Evolutionary conservation across 208 protist species (phyloP), one percentile per base, ranked within the genome.

Genomic region (Trypanosoma caninum): DNA sequence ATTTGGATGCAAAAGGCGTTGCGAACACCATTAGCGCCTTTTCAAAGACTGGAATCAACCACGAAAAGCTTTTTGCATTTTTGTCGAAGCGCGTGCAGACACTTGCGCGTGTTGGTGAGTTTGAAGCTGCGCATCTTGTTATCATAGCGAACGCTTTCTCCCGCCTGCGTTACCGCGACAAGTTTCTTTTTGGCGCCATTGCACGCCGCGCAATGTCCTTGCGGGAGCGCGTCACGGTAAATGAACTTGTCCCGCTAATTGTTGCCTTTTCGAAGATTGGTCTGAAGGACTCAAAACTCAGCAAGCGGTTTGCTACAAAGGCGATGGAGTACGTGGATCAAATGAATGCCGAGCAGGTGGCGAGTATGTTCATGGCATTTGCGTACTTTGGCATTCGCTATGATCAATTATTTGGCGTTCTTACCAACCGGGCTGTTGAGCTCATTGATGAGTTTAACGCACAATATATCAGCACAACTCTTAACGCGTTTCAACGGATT

Each of bases 381-480:
- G 87, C 82, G 18, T 76, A 76, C 63, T 94, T 96, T 63, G 90
- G 90, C 44, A 93, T 96, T 37, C 87, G 87, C 37, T 96, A 96
- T 73, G 90, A 96, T 60, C 90, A 96, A 69, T 78, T 96, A 41
- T 96, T 96, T 62, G 90, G 90, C 20, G 87, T 96, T 18, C 80
- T 96, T n/a, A 96, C 90, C 18, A 96, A 96, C 48, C 82, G 90
- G 27, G 90, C 90, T 9, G 90, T 96, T 16, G 87, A 96, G 70
- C 80, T 96, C 8, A 96, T 96, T 59, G 90, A 96, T 60, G 85
- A 93, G 77, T 96, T 94, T 66, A 94, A 89, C 67, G 90, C 90
- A 31, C 78, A 93, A 68, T 87, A 83, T 69, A 96, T 96, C 75
- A 91, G 86, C 72, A 87, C 77, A 42, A 96, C 90, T 14, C 82